Conservation (phyloP, 805 yeast species). For the Candida dendrica region DNA sequence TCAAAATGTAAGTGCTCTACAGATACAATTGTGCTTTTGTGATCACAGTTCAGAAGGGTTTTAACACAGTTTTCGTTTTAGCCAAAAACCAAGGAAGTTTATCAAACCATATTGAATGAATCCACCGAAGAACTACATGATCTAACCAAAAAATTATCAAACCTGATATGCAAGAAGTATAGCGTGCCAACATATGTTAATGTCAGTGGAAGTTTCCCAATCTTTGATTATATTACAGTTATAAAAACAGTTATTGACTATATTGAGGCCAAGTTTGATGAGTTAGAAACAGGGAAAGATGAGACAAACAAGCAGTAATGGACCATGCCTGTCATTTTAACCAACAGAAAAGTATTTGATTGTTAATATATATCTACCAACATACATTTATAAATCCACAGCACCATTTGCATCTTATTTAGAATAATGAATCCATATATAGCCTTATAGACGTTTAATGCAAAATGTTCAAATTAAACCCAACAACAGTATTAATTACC, state of each 20-base stretch:
- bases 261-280: slow-evolving; percentile 18
- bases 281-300: not conserved
- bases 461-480: no score
- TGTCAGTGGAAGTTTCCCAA: slow-evolving; percentile 31
- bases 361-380: no score
- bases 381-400: no score
- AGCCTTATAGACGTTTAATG: no score
- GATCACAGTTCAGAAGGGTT: no score
- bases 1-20: slow-evolving; percentile 22
- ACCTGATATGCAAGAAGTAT: slow-evolving; percentile 32
- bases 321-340: no score
- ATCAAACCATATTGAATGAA: slow-evolving; percentile 37
- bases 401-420: no score
- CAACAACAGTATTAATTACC: no score
- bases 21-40: no score
- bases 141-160: slow-evolving; percentile 34
- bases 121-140: slow-evolving; percentile 34
- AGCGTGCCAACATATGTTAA: slow-evolving; percentile 38
- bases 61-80: not conserved
- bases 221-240: slow-evolving; percentile 25
- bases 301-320: not conserved
- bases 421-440: no score
- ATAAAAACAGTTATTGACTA: slow-evolving; percentile 22
- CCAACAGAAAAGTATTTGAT: no score
- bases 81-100: slow-evolving; percentile 19